Conservation (phyloP, 768 basidiomycete species). For the Suillus subluteus region DNA sequence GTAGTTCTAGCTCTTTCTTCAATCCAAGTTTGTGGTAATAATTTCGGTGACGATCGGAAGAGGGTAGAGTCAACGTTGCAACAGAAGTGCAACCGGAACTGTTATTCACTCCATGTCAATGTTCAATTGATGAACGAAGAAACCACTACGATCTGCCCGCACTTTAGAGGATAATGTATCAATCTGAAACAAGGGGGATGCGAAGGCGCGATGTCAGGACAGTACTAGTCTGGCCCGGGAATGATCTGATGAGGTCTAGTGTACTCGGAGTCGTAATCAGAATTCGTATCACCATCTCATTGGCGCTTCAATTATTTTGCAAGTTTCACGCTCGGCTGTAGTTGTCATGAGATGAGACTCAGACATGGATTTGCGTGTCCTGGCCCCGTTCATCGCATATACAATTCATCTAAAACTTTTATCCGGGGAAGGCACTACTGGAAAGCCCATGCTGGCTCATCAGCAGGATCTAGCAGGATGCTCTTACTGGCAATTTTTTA, state of each 20-base stretch:
- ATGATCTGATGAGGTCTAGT: too few relatives aligned
- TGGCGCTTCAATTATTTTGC: neutral
- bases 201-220: neutral
- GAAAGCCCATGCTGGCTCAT: neutral
- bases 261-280: too few relatives aligned
- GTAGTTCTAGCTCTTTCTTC: neutral
- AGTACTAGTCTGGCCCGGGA: too few relatives aligned
- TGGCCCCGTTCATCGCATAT: neutral
- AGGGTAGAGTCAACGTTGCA: too few relatives aligned
- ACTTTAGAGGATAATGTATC: neutral
- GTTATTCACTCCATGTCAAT: too few relatives aligned
- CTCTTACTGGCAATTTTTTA: neutral
- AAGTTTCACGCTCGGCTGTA: neutral
- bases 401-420: neutral
- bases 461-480: neutral
- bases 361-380: neutral
- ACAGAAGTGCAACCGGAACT: too few relatives aligned
- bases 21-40: neutral
- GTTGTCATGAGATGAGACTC: neutral
- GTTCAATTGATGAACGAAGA: neutral
- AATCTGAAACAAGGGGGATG: slow-evolving; percentile 1
- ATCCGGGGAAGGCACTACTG: neutral
- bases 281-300: neutral
- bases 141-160: neutral
- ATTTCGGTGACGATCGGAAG: neutral